phyloP scores from a whole-genome alignment of 306 rosid genomes.

The Quercus glauca region DNA sequence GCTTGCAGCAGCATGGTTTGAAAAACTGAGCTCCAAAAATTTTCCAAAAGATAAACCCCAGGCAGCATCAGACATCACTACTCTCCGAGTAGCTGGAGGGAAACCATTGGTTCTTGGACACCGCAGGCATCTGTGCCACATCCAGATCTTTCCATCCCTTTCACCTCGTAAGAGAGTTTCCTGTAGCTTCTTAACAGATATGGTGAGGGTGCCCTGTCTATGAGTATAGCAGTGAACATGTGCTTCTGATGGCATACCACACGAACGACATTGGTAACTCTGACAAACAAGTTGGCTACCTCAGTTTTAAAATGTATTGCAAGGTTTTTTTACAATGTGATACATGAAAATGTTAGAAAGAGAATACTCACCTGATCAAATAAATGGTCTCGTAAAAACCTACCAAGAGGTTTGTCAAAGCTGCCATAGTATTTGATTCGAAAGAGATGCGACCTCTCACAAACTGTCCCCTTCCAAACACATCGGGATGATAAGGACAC shows the following conservation, averaged over 20 bases:
- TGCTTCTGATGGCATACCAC: conserved; percentile 96
- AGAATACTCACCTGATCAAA: conserved; percentile 77
- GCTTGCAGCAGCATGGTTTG: conserved; percentile 98
- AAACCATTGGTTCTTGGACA: conserved; percentile 88
- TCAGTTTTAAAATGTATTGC: conserved; percentile 21
- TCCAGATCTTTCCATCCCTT: conserved; percentile 96
- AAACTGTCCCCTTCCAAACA: conserved; percentile 95
- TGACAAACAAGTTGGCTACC: conserved; percentile 33
- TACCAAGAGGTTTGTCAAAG: conserved; percentile 90
- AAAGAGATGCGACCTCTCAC: conserved; percentile 92
- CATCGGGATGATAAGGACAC: conserved; percentile 95
- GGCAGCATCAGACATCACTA: conserved; percentile 98
- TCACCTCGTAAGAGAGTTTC: conserved; percentile 83
- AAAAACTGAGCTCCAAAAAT: conserved; percentile 99
- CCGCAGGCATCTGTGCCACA: conserved; percentile 98
- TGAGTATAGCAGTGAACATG: conserved; percentile 97
- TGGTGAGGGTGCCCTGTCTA: conserved; percentile 94
- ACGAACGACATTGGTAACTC: conserved; percentile 76
- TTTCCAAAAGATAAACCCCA: conserved; percentile 99
- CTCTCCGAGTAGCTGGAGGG: conserved; percentile 91
- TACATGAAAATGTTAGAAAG: conserved; percentile 6
- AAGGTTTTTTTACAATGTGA: conserved; percentile 16
- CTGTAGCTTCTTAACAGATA: conserved; percentile 78
- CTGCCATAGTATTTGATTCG: conserved; percentile 97
- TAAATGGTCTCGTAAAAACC: conserved; percentile 84